Evolutionary conservation across 805 yeast species (phyloP), one percentile per base, ranked within the genome.

Genomic region (Saturnispora diversa): DNA sequence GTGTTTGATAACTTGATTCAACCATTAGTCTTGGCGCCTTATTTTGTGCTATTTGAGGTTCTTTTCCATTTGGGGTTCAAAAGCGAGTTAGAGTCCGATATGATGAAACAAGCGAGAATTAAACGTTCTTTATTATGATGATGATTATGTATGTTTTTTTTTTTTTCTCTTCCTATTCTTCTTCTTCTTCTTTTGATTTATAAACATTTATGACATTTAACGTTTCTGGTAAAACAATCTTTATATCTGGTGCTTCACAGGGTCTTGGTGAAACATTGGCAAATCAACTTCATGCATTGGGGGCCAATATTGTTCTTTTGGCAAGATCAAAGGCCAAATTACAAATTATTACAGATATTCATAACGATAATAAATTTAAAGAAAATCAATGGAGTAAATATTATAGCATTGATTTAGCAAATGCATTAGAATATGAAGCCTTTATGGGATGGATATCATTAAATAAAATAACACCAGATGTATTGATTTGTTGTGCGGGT

Each of bases 211-310:
- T 43, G 45, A 30, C 28, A 17, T 54, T 54, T 27, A 44, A 41
- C 11, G 64, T 73, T 9, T 64, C 69, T 37, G 71, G 72, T 21
- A 73, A 71, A 54, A 56, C 73, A 1, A 87, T 81, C 3, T 69
- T 90, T 13, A 70, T 90, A n/a, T 75, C 95, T 0, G 98, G 98
- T 3, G 97, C 86, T 0, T 86, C 96, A 0, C 98, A 90, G 54
- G 98, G 98, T 0, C 65, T 90, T 1, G 98, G 98, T 0, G 77
- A 77, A 3, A 84, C 81, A 28, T 59, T 90, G 42, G 95, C 94
- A 0, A 63, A 65, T 31, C 67, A 72, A 41, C 45, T 66, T 2
- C 53, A 49, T 19, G n/a, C 38, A 3, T 50, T 55, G 15, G 78
- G 80, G 3, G 82, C 87, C 27, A 70, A 74, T 39, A 84, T 88